Evolutionary conservation across 2,329 filamentous ascomycete genomes (phyloP).

Genomic region (Trichoderma polysporum): DNA sequence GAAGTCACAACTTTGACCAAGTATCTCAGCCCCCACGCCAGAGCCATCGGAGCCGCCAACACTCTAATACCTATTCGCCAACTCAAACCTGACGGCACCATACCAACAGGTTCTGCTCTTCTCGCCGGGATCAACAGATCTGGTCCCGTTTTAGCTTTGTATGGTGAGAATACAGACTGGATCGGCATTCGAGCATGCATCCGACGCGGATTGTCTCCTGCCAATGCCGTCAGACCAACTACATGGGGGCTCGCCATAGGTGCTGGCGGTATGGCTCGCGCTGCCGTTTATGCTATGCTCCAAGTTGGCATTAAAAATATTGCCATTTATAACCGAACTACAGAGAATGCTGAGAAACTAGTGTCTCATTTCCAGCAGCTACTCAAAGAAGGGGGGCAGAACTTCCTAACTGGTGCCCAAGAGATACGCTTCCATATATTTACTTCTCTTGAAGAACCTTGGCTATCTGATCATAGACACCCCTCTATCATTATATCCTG

Average conservation of each 20-base stretch:
- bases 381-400: neutral
- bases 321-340: constrained; percentile 7
- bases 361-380: constrained; percentile 5
- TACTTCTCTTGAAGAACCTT: neutral
- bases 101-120: constrained; percentile 64
- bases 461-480: constrained; percentile 2
- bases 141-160: constrained; percentile 1
- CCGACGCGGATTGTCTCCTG: constrained; percentile 3
- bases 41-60: constrained; percentile 15
- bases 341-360: neutral
- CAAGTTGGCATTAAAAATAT: constrained; percentile 16
- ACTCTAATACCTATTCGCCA: constrained; percentile 14
- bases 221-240: neutral
- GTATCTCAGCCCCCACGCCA: constrained; percentile 9
- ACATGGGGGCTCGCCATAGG: constrained; percentile 9
- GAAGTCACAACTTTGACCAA: constrained; percentile 7
- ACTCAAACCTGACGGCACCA: neutral
- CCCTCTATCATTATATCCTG: constrained; percentile 10
- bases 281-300: constrained; percentile 9
- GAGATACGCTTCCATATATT: constrained; percentile 7
- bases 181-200: constrained; percentile 11
- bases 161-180: constrained; percentile 14
- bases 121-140: constrained; percentile 73
- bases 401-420: neutral
- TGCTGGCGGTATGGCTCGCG: constrained; percentile 11